Percentiles rank a stretch among this genome's conserved stretches.
Evolutionary conservation across 805 yeast species (phyloP).

Genomic region (Barnettozyma siamensis): DNA sequence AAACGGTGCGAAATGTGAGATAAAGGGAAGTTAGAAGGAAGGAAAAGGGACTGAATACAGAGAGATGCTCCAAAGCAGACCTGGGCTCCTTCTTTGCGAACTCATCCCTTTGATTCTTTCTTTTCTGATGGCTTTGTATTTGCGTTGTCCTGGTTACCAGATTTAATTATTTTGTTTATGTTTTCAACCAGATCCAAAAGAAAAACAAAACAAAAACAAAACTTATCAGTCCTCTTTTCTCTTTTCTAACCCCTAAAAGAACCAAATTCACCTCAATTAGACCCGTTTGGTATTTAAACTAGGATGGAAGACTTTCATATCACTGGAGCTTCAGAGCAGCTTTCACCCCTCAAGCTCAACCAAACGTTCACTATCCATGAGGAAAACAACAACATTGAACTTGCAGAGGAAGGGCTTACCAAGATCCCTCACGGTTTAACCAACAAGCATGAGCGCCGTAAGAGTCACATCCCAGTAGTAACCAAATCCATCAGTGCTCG

Average conservation of each 20-base stretch:
- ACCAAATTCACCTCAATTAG: too few relatives aligned
- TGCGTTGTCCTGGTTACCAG: not conserved
- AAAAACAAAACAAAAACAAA: not conserved
- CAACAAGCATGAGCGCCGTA: constrained; percentile 26
- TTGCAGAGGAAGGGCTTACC: constrained; percentile 15
- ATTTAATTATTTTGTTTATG: constrained; percentile 1
- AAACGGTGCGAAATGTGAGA: too few relatives aligned
- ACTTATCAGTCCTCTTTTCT: not conserved
- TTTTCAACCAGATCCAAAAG: not conserved
- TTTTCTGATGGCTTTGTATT: too few relatives aligned
- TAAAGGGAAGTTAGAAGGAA: too few relatives aligned
- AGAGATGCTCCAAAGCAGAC: too few relatives aligned
- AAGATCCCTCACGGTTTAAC: constrained; percentile 44
- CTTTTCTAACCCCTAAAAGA: not conserved
- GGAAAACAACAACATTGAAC: constrained; percentile 5
- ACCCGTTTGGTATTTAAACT: too few relatives aligned
- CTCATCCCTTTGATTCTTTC: too few relatives aligned
- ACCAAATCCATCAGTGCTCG: constrained; percentile 1
- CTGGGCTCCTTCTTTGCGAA: too few relatives aligned
- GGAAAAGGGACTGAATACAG: too few relatives aligned
- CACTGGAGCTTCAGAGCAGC: constrained; percentile 14
- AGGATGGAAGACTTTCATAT: constrained; percentile 3
- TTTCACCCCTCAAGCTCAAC: constrained; percentile 20
- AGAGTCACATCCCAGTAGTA: constrained; percentile 16
- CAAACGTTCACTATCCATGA: constrained; percentile 17